Evolutionary conservation across 352 stramenopile genomes (phyloP), one percentile per base, ranked within the genome.

Genomic region (Aphanomyces cochlioides): DNA sequence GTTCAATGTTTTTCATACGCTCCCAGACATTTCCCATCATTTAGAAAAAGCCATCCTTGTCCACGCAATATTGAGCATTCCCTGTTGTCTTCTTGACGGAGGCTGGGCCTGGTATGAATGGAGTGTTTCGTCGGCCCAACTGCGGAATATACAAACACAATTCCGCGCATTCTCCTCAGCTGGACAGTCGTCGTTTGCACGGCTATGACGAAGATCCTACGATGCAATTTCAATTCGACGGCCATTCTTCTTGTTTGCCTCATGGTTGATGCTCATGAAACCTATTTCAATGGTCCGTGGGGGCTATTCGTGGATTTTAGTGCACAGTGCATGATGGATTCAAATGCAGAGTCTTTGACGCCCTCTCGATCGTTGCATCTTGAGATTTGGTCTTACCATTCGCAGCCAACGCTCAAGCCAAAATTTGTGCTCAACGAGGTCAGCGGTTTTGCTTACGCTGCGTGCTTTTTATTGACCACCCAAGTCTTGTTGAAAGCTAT

Each of bases 21-120:
- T 61, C 7, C 54, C 54, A 7, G 54, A 61, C 54, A 39, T 61
- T 6, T 12, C 19, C 54, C 54, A 61, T 39, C 54, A 61, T 12
- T 10, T 61, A 28, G 12, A 7, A 3, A 5, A 19, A 8, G n/a
- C 37, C 15, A 12, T 61, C 17, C 12, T 39, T 10, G 54, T 39
- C 17, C 15, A 40, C 37, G 54, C 54, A 7, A n/a, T 37, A 1
- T 12, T 39, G 17, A 40, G 54, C 28, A 61, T 61, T 37, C 17
- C 17, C 19, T 40, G 54, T 37, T 61, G 54, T 37, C 5, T 61
- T 37, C 37, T 61, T 12, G 54, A 61, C 28, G 10, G 54, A 7
- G 54, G 54, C 7, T 61, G 54, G 54, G 13, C 17, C 6, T 37
- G 39, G 28, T 61, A 61, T 37, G 21, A 37, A 41, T 61, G 54